Base-by-base conservation (phyloP, 1,284 basidiomycete genomes). In the Ganoderma sp. region DNA sequence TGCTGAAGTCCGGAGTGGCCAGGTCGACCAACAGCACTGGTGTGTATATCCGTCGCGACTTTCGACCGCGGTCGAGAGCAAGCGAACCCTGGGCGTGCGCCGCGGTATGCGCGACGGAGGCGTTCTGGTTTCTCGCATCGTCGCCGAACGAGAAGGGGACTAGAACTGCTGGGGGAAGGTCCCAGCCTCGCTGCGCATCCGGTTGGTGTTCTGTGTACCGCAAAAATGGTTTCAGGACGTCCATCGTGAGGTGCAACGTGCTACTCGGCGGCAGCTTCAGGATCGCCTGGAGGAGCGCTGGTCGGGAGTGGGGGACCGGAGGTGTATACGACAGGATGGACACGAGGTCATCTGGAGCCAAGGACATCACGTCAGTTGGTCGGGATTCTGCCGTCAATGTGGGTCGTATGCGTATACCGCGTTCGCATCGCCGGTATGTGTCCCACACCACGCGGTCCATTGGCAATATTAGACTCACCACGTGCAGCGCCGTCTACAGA, bases 1-100 rank as follows among this genome's bases (percentile, higher is more conserved):
- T 99, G 76, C 94, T 97, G 80, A 99, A 99, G 81, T 99, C 97
- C 0, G 98, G 98, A 9, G 95, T 97, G 9, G 97, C 93, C 32
- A 98, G 85, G 78, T 98, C 95, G 54, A 98, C 88, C 34, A 99
- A 87, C 22, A 96, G 84, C 14, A 91, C 86, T 0, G 89, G 84
- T 1, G 95, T 95, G 79, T 97, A 98, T 65, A 96, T 86, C 54
- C 90, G 81, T 74, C 74, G 68, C 63, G 76, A 71, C 57, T 70
- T 70, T 12, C 64, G 63, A 22, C 22, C 59, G 12, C 17, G 58
- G 17, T 52, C 59, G 50, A n/a, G 22, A 25, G 19, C 57, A 19
- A 25, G 15, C 45, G 43, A n/a, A 39, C 41, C 32, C 52, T 61
- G 15, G 22, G 19, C 34, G 14, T 28, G 8, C 56, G 34, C 56